Base-by-base conservation (phyloP, 2,329 filamentous ascomycete genomes). In the Claviceps capensis region DNA sequence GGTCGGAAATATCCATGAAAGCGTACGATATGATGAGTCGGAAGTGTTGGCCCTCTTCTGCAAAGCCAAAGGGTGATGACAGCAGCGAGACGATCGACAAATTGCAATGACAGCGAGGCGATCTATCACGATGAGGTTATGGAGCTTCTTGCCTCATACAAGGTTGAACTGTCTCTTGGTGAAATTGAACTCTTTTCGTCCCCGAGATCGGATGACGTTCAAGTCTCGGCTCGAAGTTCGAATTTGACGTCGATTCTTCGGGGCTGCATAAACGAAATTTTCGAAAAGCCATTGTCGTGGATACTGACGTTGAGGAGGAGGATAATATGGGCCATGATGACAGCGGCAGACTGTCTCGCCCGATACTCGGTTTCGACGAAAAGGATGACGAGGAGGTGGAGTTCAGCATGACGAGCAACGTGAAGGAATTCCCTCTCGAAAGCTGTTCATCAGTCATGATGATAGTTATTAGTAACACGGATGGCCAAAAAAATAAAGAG, bases 1-100 rank as follows among this genome's bases (percentile, higher is more conserved):
- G 62, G 13, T 57, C 53, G 9, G 49, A 53, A 0, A 19, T 22
- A 2, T 59, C 56, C 2, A 38, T 66, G 2, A 30, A 30, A 6
- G 52, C 52, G 0, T 63, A 53, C 8, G 56, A 58, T 16, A 40
- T 53, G 9, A 46, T 66, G 1, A 50, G 54, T 9, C 14, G 23
- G 9, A 30, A 17, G 1, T 53, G 48, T 36, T 48, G 55, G 17
- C 14, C 48, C 17, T 44, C 52, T 3, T 30, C 26, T 30, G 26
- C 8, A 5, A 5, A 49, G 40, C 17, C 17, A 19, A 19, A 19
- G 17, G 34, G 50, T 3, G 49, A 48, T 2, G 50, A 50, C 11
- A 45, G 56, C 3, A 17, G 8, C 45, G 67, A 69, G 0, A 65
- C 66, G 0, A 70, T 71, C 5, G 67, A 66, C 14, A 52, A 19